Conservation (phyloP, 257 asterid genomes). For the Echium plantagineum region DNA sequence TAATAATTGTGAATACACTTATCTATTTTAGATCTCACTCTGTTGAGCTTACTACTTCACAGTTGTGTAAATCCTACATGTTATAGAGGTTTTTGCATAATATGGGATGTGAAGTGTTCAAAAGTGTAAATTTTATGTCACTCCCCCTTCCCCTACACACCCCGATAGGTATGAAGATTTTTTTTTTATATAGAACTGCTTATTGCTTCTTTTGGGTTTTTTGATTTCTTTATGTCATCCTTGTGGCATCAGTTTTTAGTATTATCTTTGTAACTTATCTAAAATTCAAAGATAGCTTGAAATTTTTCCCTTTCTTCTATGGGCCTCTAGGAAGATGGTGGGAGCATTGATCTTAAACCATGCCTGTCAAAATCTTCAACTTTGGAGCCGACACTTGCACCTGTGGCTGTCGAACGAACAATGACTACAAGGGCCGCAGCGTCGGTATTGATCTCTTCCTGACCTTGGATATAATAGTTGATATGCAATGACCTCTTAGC, state of each 20-base stretch:
- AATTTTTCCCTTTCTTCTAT: constrained; percentile 7
- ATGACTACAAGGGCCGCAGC: constrained; percentile 99
- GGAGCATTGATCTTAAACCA: constrained; percentile 75
- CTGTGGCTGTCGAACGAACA: constrained; percentile 91
- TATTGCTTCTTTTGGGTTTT: no score
- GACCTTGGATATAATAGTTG: neutral
- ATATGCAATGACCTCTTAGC: neutral
- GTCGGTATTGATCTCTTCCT: constrained; percentile 41
- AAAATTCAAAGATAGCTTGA: neutral
- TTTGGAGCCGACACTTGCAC: constrained; percentile 97
- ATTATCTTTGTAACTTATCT: neutral
- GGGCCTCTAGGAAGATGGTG: constrained; percentile 74
- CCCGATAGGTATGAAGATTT: no score
- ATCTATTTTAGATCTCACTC: no score
- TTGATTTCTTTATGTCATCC: neutral
- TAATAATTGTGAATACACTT: no score
- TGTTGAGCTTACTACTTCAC: no score
- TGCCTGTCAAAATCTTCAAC: constrained; percentile 88
- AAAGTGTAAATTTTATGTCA: no score
- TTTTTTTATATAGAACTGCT: no score
- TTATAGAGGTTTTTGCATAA: no score
- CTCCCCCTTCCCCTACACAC: no score
- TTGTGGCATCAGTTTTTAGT: neutral
- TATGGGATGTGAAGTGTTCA: no score
- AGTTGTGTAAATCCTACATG: no score